Percentiles rank a stretch among this genome's conserved stretches.
Conservation (phyloP, 2,329 filamentous ascomycete species). For the Aspergillus ibericus region DNA sequence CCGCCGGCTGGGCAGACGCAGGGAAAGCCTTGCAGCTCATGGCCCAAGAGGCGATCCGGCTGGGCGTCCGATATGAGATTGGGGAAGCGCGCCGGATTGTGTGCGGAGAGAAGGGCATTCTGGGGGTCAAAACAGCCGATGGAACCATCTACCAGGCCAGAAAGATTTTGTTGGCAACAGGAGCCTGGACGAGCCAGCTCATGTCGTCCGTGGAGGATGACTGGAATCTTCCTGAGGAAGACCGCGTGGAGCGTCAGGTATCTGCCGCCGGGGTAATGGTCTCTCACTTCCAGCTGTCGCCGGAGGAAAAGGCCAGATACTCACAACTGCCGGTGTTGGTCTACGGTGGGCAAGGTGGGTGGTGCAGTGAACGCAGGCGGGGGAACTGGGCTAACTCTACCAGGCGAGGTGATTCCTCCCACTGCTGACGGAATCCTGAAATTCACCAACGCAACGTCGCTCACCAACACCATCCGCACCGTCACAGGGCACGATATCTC, state of each 20-base stretch:
- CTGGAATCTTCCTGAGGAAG: constrained; percentile 46
- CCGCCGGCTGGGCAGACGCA: constrained; percentile 57
- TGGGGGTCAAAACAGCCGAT: constrained; percentile 50
- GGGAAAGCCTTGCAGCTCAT: constrained; percentile 48
- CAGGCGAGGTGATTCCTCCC: constrained; percentile 50
- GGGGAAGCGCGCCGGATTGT: constrained; percentile 49
- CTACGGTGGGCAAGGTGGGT: constrained; percentile 44
- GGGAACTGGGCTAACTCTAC: background rate
- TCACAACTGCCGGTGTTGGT: constrained; percentile 56
- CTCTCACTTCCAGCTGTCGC: constrained; percentile 56
- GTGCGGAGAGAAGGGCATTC: constrained; percentile 36
- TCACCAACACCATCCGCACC: constrained; percentile 55
- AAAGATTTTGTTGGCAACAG: constrained; percentile 56
- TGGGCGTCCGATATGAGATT: constrained; percentile 48
- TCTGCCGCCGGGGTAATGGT: constrained; percentile 62
- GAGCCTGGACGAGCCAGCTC: constrained; percentile 57
- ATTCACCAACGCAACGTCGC: constrained; percentile 61
- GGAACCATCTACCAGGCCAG: constrained; percentile 53
- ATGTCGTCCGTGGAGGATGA: constrained; percentile 53
- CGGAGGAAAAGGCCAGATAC: constrained; percentile 51
- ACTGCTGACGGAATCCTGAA: constrained; percentile 56
- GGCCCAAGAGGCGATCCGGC: constrained; percentile 44
- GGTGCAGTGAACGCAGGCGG: background rate
- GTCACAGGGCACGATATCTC: constrained; percentile 55
- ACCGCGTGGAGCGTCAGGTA: constrained; percentile 53